Evolutionary conservation across 176 grass and related monocot species (phyloP).

Genomic region (Secale cereale): DNA sequence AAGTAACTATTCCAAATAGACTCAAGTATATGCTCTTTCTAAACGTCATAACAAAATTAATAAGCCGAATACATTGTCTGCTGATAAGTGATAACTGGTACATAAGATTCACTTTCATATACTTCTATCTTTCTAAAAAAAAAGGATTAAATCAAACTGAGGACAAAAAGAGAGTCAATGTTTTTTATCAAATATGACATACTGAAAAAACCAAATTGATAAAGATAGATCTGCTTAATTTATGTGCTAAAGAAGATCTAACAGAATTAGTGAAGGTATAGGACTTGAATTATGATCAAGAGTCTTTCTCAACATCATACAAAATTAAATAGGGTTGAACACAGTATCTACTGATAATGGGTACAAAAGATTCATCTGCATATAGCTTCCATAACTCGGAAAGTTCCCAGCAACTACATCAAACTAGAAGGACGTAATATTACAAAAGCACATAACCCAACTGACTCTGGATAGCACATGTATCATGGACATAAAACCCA

Average conservation of each 20-base stretch:
- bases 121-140: no score
- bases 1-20: neutral
- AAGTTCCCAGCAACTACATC: neutral
- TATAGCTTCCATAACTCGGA: constrained; percentile 13
- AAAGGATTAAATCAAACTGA: no score
- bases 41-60: neutral
- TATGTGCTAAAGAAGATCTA: neutral
- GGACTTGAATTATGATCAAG: neutral
- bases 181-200: neutral
- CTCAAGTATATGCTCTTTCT: neutral
- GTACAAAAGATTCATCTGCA: constrained; percentile 17
- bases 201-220: neutral
- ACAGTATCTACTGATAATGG: neutral
- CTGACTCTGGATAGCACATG: neutral
- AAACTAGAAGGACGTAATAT: neutral
- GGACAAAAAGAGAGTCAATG: neutral
- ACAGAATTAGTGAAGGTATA: neutral
- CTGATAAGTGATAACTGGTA: neutral
- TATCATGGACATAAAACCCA: neutral
- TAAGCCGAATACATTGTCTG: neutral
- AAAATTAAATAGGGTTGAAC: neutral
- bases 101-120: no score
- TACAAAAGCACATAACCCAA: neutral
- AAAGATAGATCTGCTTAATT: neutral
- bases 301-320: neutral